Percentiles rank a stretch among this genome's conserved stretches.
Evolutionary conservation across 108 stramenopile species (phyloP).

Genomic region (Schizochytrium sp.): DNA sequence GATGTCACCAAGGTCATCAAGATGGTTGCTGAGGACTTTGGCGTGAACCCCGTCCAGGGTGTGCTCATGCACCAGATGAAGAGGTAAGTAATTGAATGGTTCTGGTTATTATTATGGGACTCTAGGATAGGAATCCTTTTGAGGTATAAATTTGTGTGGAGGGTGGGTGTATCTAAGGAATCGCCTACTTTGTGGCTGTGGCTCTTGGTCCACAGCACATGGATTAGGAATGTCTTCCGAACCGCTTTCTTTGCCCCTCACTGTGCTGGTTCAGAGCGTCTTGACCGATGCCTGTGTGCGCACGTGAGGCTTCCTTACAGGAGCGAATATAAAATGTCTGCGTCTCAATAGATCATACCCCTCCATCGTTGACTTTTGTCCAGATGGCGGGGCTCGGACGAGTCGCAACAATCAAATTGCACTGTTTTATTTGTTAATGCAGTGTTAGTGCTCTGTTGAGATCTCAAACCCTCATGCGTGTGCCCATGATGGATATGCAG

Average conservation of each 20-base stretch:
- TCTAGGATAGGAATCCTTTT: not conserved
- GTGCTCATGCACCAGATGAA: conserved; percentile 99
- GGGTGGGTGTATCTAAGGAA: too few relatives aligned
- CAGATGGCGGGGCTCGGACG: not conserved
- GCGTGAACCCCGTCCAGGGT: conserved; percentile 90
- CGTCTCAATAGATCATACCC: conserved; percentile 55
- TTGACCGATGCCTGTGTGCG: conserved; percentile 52
- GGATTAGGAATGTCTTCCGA: not conserved
- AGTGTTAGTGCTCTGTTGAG: too few relatives aligned
- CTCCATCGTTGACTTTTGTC: not conserved
- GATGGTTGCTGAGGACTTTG: conserved; percentile 91
- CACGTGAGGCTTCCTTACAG: conserved; percentile 53
- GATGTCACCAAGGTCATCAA: conserved; percentile 88
- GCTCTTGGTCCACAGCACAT: too few relatives aligned
- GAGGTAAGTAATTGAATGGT: conserved; percentile 69
- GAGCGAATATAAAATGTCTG: conserved; percentile 30
- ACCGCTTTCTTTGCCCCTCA: conserved; percentile 59
- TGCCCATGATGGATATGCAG: too few relatives aligned
- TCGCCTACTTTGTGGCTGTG: too few relatives aligned
- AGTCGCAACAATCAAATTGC: not conserved
- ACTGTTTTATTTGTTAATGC: too few relatives aligned
- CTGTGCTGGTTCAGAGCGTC: conserved; percentile 38
- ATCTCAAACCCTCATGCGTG: too few relatives aligned
- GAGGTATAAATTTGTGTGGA: not conserved
- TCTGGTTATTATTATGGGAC: not conserved